Evolutionary conservation across 2,329 filamentous ascomycete species (phyloP).

Genomic region (Ophiostoma australiae): DNA sequence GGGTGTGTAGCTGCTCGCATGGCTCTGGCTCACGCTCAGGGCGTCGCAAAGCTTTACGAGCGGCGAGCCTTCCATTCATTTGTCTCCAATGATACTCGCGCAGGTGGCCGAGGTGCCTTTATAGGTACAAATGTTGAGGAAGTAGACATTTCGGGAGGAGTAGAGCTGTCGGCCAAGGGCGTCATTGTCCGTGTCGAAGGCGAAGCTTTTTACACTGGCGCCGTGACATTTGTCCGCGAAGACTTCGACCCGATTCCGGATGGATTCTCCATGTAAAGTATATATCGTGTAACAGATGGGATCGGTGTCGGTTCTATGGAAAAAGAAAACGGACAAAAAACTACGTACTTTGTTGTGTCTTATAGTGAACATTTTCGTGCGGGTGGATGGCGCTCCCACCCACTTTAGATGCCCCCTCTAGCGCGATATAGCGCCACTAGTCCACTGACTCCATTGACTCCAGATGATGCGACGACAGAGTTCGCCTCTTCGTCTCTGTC

Average conservation of each 20-base stretch:
- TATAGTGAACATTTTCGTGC: background rate
- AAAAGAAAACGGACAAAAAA: too few relatives aligned
- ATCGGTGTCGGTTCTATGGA: background rate
- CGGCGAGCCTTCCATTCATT: background rate
- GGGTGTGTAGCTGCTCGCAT: background rate
- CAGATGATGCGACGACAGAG: background rate
- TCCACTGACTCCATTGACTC: background rate
- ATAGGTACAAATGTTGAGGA: background rate
- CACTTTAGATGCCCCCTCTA: background rate
- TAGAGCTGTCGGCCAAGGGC: background rate
- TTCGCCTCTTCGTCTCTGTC: background rate
- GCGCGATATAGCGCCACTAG: background rate
- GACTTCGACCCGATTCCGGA: background rate
- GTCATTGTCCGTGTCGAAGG: background rate
- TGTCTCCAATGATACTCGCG: background rate
- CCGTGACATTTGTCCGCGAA: conserved; percentile 2
- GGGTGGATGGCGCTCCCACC: background rate
- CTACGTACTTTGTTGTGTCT: background rate
- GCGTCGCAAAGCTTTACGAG: background rate
- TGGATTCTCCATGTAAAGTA: background rate
- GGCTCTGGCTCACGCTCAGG: background rate
- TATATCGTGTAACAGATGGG: background rate
- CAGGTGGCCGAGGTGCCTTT: background rate
- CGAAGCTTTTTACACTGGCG: background rate
- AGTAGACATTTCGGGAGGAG: background rate